A percentile compares a stretch with the other conserved stretches of the same genome.
Conservation (phyloP, 257 asterid genomes). For the Solanum ahanhuiri region DNA sequence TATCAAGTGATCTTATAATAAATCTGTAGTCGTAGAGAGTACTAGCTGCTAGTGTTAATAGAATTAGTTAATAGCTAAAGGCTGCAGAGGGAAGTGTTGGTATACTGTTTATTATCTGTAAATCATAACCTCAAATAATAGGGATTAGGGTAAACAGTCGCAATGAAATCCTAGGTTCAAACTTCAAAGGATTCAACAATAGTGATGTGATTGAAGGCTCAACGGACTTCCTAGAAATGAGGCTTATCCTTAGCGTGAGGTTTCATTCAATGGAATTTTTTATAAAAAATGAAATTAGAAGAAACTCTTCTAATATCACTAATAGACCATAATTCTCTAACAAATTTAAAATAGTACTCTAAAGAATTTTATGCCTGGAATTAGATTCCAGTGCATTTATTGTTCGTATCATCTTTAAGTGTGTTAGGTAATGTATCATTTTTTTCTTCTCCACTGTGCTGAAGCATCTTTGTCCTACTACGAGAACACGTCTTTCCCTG, state of each 20-base stretch:
- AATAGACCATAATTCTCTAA: not conserved
- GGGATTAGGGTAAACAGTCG: not conserved
- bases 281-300: not conserved
- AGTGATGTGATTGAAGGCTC: not conserved
- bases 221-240: not conserved
- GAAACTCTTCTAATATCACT: not conserved
- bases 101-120: not conserved
- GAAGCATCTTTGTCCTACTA: not conserved
- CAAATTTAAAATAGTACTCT: not conserved
- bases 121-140: not conserved
- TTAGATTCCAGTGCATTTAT: not conserved
- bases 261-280: not conserved
- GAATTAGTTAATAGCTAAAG: not conserved
- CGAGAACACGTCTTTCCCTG: not conserved
- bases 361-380: not conserved
- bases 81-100: not conserved
- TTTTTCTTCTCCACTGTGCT: not conserved
- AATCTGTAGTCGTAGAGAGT: not conserved
- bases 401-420: not conserved
- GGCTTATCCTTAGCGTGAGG: not conserved
- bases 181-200: not conserved
- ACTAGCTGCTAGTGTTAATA: not conserved
- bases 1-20: not conserved
- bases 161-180: not conserved
- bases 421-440: not conserved